Evolutionary conservation across 257 asterid genomes (phyloP).

Genomic region (Salvia rosmarinus): DNA sequence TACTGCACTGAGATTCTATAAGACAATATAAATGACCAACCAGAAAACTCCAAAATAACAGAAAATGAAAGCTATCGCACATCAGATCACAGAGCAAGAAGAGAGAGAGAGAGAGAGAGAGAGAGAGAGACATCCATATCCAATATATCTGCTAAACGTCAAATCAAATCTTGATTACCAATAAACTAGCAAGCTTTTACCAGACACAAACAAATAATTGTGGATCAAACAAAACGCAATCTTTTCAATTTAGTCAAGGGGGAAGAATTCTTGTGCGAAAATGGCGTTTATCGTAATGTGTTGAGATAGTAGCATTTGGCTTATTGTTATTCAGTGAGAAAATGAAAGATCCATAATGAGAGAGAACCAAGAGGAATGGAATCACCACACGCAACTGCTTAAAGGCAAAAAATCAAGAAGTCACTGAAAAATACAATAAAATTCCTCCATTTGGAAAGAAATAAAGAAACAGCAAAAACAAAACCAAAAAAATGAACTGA

Average conservation of each 20-base stretch:
- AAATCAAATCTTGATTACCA: conserved; percentile 44
- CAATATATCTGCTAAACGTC: conserved; percentile 47
- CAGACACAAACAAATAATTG: conserved; percentile 35
- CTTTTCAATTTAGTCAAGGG: conserved; percentile 39
- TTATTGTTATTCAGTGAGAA: conserved; percentile 28
- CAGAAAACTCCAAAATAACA: conserved; percentile 61
- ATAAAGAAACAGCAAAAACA: no score
- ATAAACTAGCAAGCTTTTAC: conserved; percentile 33
- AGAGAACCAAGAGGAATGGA: conserved; percentile 34
- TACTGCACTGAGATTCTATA: conserved; percentile 51
- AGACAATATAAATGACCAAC: conserved; percentile 63
- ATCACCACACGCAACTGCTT: conserved; percentile 27
- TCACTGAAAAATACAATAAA: conserved; percentile 29
- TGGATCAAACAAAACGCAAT: conserved; percentile 31
- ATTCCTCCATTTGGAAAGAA: conserved; percentile 17
- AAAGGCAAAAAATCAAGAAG: conserved; percentile 35
- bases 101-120: conserved; percentile 29
- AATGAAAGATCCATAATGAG: conserved; percentile 30
- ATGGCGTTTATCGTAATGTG: conserved; percentile 32
- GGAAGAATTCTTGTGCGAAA: conserved; percentile 26
- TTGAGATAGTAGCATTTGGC: conserved; percentile 36
- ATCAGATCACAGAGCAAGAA: conserved; percentile 42
- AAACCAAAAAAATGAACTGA: background rate
- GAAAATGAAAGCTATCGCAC: conserved; percentile 42
- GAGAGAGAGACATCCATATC: conserved; percentile 46